phyloP scores from a whole-genome alignment of 202 grass and related monocot genomes.

The Zizania palustris region DNA sequence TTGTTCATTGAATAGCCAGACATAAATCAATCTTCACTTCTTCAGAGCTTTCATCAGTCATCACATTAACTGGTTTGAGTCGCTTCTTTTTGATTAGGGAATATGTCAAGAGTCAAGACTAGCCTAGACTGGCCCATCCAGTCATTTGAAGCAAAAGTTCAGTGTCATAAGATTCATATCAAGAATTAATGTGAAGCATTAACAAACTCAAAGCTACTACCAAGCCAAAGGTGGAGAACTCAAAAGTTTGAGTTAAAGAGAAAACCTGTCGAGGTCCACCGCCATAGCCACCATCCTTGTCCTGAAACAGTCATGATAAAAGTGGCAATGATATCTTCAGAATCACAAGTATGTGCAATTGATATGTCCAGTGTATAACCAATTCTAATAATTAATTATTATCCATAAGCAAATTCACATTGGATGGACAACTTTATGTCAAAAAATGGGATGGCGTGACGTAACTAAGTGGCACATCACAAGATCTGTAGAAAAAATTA shows the following conservation, averaged over 20 bases:
- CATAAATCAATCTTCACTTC: neutral
- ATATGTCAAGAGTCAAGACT: slow-evolving; percentile 29
- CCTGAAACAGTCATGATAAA: slow-evolving; percentile 53
- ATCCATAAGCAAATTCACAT: slow-evolving; percentile 20
- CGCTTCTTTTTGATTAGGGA: neutral
- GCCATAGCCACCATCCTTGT: slow-evolving; percentile 87
- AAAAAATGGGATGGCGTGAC: neutral
- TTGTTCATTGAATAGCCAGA: slow-evolving; percentile 4
- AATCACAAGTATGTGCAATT: neutral
- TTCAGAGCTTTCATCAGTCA: slow-evolving; percentile 16
- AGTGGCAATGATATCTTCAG: slow-evolving; percentile 12
- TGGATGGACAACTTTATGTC: neutral
- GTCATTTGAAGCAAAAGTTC: slow-evolving; percentile 1
- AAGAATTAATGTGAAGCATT: slow-evolving; percentile 19
- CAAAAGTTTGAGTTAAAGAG: slow-evolving; percentile 40
- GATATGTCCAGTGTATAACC: neutral
- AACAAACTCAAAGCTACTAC: slow-evolving; percentile 28
- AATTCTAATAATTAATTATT: neutral
- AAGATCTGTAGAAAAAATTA: slow-evolving; percentile 8
- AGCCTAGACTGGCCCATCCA: neutral
- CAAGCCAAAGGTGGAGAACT: slow-evolving; percentile 1
- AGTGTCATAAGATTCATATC: neutral
- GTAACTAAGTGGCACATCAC: slow-evolving; percentile 3
- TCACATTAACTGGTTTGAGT: neutral
- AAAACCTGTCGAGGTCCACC: slow-evolving; percentile 95